Percentiles rank a stretch among this genome's conserved stretches.
Evolutionary conservation across 2,329 filamentous ascomycete species (phyloP).

Genomic region (Penicillium vulpinum): DNA sequence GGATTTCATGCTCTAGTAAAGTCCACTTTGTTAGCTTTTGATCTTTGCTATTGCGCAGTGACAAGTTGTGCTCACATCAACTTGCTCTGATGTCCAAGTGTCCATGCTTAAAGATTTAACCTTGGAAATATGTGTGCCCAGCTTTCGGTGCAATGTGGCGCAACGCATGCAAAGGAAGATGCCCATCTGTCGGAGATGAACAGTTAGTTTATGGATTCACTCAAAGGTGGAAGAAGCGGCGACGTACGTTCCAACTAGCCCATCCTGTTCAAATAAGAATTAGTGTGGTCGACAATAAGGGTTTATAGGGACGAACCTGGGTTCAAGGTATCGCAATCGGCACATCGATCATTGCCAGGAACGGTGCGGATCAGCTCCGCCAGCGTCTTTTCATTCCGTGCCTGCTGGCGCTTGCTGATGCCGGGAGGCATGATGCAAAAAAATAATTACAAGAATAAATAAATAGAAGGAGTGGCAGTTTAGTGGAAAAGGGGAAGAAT

Average conservation of each 20-base stretch:
- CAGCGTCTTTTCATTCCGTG: conserved; percentile 88
- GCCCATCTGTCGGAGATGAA: conserved; percentile 64
- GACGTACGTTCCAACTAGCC: conserved; percentile 92
- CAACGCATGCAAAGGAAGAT: conserved; percentile 98
- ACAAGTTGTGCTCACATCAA: conserved; percentile 67
- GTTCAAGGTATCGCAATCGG: conserved; percentile 88
- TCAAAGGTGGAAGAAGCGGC: conserved; percentile 3
- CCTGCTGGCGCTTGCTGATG: conserved; percentile 94
- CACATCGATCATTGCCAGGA: conserved; percentile 88
- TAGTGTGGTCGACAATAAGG: conserved; percentile 10
- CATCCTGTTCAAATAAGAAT: conserved; percentile 61
- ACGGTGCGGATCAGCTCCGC: conserved; percentile 84
- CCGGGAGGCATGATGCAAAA: conserved; percentile 63
- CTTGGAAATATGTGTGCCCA: conserved; percentile 97
- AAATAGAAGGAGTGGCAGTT: conserved; percentile 14
- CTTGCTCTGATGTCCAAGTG: conserved; percentile 92
- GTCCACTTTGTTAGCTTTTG: conserved; percentile 74
- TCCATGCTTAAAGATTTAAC: conserved; percentile 99
- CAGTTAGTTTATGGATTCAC: conserved; percentile 15
- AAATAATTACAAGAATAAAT: conserved; percentile 21
- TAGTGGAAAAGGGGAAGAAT: conserved; percentile 14
- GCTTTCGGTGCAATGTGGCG: conserved; percentile 89
- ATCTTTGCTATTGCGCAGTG: neutral
- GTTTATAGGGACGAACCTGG: conserved; percentile 64
- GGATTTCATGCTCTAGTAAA: conserved; percentile 80